Evolutionary conservation across 2,329 filamentous ascomycete species (phyloP).

Genomic region (Parastagonospora nodorum): DNA sequence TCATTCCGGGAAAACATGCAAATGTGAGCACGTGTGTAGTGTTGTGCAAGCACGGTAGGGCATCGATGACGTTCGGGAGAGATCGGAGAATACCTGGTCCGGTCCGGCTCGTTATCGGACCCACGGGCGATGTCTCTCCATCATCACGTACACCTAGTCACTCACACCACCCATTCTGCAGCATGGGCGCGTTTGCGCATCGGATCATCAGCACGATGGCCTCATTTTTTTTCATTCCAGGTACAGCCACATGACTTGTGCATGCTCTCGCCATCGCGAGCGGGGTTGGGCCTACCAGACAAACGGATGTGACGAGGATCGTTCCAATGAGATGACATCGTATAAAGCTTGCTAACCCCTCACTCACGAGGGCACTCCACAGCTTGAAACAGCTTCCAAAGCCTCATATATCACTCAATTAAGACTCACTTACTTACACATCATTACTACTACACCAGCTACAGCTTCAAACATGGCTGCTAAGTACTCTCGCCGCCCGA

Average conservation of each 20-base stretch:
- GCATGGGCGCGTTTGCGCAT: slow-evolving; percentile 18
- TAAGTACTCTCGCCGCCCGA: slow-evolving; percentile 35
- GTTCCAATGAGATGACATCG: slow-evolving; percentile 44
- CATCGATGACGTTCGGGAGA: slow-evolving; percentile 5
- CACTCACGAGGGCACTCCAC: slow-evolving; percentile 32
- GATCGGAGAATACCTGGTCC: slow-evolving; percentile 13
- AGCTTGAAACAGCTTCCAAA: slow-evolving; percentile 10
- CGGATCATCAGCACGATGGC: slow-evolving; percentile 11
- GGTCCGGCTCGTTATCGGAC: slow-evolving; percentile 8
- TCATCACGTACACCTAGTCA: slow-evolving; percentile 25
- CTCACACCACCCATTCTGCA: slow-evolving; percentile 25
- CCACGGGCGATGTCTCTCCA: slow-evolving; percentile 17
- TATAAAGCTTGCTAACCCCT: slow-evolving; percentile 43
- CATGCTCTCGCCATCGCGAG: slow-evolving; percentile 22
- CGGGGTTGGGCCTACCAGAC: slow-evolving; percentile 23
- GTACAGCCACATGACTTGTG: slow-evolving; percentile 34
- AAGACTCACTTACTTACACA: neutral
- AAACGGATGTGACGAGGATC: slow-evolving; percentile 18
- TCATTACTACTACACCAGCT: neutral
- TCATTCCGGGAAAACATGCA: too few species aligned
- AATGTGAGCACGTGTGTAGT: too few species aligned
- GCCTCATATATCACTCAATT: slow-evolving; percentile 8
- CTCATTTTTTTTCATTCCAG: slow-evolving; percentile 12
- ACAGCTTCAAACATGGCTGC: slow-evolving; percentile 25
- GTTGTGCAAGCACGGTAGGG: too few species aligned